Percentiles rank a stretch among this genome's conserved stretches.
Conservation (phyloP, 352 stramenopile species). For the Phytopythium aichiense region DNA sequence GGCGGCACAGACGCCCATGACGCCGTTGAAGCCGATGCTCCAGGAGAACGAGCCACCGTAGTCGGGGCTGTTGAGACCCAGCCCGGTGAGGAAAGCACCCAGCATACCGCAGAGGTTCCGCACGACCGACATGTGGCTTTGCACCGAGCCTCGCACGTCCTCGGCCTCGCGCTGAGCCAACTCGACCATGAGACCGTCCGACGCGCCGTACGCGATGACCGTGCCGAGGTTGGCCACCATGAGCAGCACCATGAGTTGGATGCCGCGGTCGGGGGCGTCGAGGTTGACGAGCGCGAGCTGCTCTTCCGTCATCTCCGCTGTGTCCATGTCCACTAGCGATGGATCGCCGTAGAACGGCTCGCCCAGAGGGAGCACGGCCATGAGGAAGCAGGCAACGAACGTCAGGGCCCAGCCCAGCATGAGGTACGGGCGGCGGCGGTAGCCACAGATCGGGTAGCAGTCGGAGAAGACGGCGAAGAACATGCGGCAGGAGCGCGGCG, state of each 20-base stretch:
- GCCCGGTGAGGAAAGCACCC: conserved; percentile 19
- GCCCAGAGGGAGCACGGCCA: conserved; percentile 19
- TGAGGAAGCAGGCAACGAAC: conserved; percentile 20
- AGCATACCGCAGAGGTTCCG: conserved; percentile 25
- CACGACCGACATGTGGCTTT: conserved; percentile 28
- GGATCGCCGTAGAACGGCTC: conserved; percentile 26
- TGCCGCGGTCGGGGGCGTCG: conserved; percentile 20
- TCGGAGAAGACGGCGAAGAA: conserved; percentile 39
- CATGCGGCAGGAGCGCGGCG: conserved; percentile 1
- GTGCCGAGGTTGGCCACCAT: conserved; percentile 58
- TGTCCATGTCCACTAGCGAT: conserved; percentile 6
- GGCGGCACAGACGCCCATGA: conserved; percentile 21
- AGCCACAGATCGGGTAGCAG: conserved; percentile 38
- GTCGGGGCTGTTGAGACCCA: conserved; percentile 29
- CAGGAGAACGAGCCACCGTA: conserved; percentile 30
- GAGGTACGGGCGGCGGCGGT: conserved; percentile 25
- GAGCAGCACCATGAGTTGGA: conserved; percentile 45
- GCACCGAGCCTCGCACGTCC: conserved; percentile 19
- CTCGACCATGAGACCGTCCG: conserved; percentile 44
- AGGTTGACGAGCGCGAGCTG: conserved; percentile 22
- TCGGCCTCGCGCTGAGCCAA: conserved; percentile 30
- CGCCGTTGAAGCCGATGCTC: conserved; percentile 23
- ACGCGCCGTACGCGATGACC: conserved; percentile 51
- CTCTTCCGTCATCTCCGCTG: conserved; percentile 2
- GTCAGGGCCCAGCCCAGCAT: conserved; percentile 32